phyloP scores from a whole-genome alignment of 2,329 filamentous ascomycete species.

The Diaporthe sp. region DNA sequence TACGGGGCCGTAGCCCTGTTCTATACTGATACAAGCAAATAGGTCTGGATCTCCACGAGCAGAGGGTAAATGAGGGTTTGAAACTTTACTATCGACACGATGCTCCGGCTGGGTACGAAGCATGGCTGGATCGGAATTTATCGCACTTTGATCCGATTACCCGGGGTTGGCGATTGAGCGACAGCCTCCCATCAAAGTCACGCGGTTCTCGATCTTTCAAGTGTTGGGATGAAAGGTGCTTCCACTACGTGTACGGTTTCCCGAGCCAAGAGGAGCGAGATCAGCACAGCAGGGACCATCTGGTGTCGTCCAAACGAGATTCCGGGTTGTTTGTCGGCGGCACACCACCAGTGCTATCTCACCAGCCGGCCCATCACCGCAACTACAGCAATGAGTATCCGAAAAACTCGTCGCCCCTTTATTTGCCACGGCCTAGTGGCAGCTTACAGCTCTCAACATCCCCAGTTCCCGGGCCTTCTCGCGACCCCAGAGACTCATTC shows the following conservation, averaged over 20 bases:
- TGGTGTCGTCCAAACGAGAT: slow-evolving; percentile 54
- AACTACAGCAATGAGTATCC: slow-evolving; percentile 46
- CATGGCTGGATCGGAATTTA: slow-evolving; percentile 65
- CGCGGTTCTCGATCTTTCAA: slow-evolving; percentile 58
- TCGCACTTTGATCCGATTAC: slow-evolving; percentile 59
- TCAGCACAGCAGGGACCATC: slow-evolving; percentile 60
- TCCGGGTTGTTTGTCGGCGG: slow-evolving; percentile 54
- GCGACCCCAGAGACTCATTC: slow-evolving; percentile 54
- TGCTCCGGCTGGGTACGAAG: slow-evolving; percentile 58
- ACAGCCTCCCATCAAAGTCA: slow-evolving; percentile 48
- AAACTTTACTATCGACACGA: slow-evolving; percentile 50
- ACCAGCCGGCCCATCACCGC: slow-evolving; percentile 44
- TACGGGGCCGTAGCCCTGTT: slow-evolving; percentile 15
- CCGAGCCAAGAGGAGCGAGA: slow-evolving; percentile 61
- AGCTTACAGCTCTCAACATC: slow-evolving; percentile 49
- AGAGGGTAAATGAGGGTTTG: slow-evolving; percentile 50
- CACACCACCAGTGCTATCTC: slow-evolving; percentile 49
- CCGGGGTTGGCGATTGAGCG: slow-evolving; percentile 51
- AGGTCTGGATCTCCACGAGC: slow-evolving; percentile 56
- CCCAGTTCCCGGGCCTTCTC: slow-evolving; percentile 45
- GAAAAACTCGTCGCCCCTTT: slow-evolving; percentile 50
- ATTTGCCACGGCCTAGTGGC: slow-evolving; percentile 50
- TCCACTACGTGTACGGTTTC: slow-evolving; percentile 70
- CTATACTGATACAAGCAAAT: slow-evolving; percentile 6
- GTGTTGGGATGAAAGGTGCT: slow-evolving; percentile 65